A percentile compares a stretch with the other conserved stretches of the same genome.
These are phyloP conservation scores for Vinca minor DNA, from an alignment of 257 asterid species.

Conservation along the genomic window DNA sequence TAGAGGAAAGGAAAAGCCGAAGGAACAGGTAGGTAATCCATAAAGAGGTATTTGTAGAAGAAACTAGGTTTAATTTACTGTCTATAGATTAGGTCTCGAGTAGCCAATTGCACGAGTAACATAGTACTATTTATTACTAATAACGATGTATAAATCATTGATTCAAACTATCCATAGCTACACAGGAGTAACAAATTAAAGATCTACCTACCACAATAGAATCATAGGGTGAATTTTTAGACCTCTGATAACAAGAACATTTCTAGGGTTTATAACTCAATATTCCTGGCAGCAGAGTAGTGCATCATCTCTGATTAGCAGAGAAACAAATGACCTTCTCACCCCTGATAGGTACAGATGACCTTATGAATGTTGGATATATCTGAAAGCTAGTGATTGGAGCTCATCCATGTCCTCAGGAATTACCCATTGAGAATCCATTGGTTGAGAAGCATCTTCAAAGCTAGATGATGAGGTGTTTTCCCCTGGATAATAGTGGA, in stretches of 20 bases:
- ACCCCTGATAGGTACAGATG: constrained; percentile 7
- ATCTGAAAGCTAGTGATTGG: constrained; percentile 61
- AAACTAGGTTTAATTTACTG: background rate
- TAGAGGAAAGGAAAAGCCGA: background rate
- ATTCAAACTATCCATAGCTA: constrained; percentile 16
- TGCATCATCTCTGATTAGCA: constrained; percentile 8
- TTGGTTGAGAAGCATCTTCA: constrained; percentile 23
- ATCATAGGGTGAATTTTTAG: constrained; percentile 13
- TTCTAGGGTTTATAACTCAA: constrained; percentile 29
- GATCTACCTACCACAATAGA: constrained; percentile 1
- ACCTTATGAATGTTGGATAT: constrained; percentile 29
- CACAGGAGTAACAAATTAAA: constrained; percentile 15
- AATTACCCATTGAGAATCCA: constrained; percentile 54
- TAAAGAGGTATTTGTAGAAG: background rate
- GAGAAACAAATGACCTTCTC: constrained; percentile 10
- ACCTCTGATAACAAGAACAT: constrained; percentile 7
- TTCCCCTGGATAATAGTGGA: constrained; percentile 25
- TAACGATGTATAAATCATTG: constrained; percentile 13
- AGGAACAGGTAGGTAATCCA: background rate
- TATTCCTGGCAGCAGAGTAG: constrained; percentile 9
- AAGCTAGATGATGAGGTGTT: constrained; percentile 22
- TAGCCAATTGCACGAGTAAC: constrained; percentile 2
- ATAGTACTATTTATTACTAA: constrained; percentile 6
- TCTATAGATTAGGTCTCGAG: background rate
- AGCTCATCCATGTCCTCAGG: constrained; percentile 62